A percentile compares a stretch with the other conserved stretches of the same genome.
These are phyloP conservation scores for Talaromyces sp. DNA, from an alignment of 2,329 filamentous ascomycete species.

Conservation along the genomic window DNA sequence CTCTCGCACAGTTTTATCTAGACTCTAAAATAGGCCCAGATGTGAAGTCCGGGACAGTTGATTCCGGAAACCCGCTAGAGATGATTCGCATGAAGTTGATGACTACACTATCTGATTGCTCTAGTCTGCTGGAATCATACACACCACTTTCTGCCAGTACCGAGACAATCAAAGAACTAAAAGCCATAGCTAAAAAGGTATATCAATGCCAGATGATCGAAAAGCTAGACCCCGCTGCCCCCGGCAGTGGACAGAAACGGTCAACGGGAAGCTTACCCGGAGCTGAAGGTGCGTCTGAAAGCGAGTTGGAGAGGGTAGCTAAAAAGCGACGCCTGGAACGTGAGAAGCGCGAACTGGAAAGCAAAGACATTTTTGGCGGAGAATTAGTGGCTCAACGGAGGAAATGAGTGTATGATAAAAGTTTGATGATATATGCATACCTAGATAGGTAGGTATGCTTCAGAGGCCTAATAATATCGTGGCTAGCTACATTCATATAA, in stretches of 20 bases:
- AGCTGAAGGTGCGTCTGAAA: conserved; percentile 28
- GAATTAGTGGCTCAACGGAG: conserved; percentile 33
- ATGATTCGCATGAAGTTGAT: conserved; percentile 36
- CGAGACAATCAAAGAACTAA: conserved; percentile 39
- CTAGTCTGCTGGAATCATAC: conserved; percentile 36
- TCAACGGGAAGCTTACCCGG: conserved; percentile 28
- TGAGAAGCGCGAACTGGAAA: conserved; percentile 20
- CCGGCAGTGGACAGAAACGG: conserved; percentile 38
- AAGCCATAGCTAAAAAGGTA: conserved; percentile 46
- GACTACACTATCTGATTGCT: conserved; percentile 35
- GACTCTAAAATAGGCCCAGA: conserved; percentile 38
- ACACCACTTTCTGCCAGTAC: conserved; percentile 34
- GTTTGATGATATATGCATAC: neutral
- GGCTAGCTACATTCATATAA: neutral
- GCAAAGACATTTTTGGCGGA: conserved; percentile 33
- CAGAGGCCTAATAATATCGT: neutral
- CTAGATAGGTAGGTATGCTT: neutral
- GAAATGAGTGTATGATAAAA: conserved; percentile 14
- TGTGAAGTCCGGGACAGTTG: conserved; percentile 16
- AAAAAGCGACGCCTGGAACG: conserved; percentile 38
- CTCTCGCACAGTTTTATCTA: conserved; percentile 42
- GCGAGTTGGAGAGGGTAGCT: conserved; percentile 33
- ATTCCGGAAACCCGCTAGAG: conserved; percentile 22
- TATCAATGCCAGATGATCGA: conserved; percentile 47
- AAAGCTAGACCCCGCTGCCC: conserved; percentile 38